These are phyloP conservation scores for Talaromyces atroroseus DNA, from an alignment of 2,329 filamentous ascomycete genomes.

Conservation along the genomic window DNA sequence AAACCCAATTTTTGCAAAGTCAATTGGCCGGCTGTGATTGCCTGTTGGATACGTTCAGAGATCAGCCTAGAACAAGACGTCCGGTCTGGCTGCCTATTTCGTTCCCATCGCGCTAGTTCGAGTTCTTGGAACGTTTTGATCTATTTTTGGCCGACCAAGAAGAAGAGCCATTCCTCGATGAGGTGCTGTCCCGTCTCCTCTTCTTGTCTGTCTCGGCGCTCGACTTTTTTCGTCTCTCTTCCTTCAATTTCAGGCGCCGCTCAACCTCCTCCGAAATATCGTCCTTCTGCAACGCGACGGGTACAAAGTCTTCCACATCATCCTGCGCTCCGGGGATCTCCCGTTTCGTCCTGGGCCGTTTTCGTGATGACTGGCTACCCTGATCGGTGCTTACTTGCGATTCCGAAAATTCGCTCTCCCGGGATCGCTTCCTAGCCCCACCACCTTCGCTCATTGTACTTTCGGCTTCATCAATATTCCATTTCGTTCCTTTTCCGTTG, in stretches of 20 bases:
- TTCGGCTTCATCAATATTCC: neutral
- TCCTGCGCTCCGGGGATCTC: slow-evolving; percentile 19
- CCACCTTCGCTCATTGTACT: neutral
- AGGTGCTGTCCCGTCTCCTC: slow-evolving; percentile 34
- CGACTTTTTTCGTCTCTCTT: slow-evolving; percentile 30
- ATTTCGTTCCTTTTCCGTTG: neutral
- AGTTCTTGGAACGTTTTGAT: neutral
- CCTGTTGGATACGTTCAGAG: neutral
- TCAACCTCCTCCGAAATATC: slow-evolving; percentile 45
- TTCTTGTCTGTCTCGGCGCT: slow-evolving; percentile 34
- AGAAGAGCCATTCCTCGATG: slow-evolving; percentile 2
- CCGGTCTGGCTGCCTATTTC: neutral
- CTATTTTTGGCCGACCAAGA: neutral
- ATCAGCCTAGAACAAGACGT: neutral
- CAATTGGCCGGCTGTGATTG: neutral
- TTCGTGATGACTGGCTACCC: slow-evolving; percentile 10
- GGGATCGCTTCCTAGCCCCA: slow-evolving; percentile 3
- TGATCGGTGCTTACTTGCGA: neutral
- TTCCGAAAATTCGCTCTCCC: slow-evolving; percentile 2
- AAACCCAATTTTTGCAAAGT: neutral
- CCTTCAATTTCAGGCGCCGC: slow-evolving; percentile 38
- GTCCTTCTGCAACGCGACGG: slow-evolving; percentile 32
- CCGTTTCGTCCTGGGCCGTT: slow-evolving; percentile 22
- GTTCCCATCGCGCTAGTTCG: neutral
- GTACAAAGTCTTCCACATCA: slow-evolving; percentile 20